These are phyloP conservation scores for Leucaena leucocephala DNA, from an alignment of 306 rosid genomes.

Conservation along the genomic window DNA sequence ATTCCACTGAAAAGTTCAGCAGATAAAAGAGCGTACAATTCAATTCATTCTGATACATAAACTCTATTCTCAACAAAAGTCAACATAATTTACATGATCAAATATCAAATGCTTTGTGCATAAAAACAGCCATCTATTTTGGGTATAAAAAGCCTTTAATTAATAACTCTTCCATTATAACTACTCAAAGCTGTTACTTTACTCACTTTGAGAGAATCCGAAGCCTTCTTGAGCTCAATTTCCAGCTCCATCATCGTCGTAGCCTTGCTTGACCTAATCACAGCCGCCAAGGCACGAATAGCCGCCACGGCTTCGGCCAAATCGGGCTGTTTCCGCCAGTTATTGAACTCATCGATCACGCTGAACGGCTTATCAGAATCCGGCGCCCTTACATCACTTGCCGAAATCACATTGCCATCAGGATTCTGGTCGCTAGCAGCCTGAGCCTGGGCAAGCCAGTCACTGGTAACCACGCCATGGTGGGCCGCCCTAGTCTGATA, in stretches of 20 bases:
- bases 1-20: neutral
- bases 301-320: conserved; percentile 98
- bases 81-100: neutral
- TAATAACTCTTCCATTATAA: neutral
- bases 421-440: conserved; percentile 58
- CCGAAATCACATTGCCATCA: conserved; percentile 30
- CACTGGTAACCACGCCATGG: conserved; percentile 77
- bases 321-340: conserved; percentile 92
- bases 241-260: conserved; percentile 95
- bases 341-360: conserved; percentile 81
- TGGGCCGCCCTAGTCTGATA: conserved; percentile 77
- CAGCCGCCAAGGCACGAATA: conserved; percentile 88
- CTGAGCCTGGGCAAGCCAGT: conserved; percentile 92
- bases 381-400: neutral
- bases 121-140: neutral
- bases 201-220: conserved; percentile 82
- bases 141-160: neutral
- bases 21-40: neutral
- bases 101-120: neutral
- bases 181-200: neutral
- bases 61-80: neutral
- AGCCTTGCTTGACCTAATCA: conserved; percentile 73
- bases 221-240: conserved; percentile 91
- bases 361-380: conserved; percentile 56
- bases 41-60: neutral